These are phyloP conservation scores for Leishmania gerbilli DNA, from an alignment of 208 protist genomes.

Conservation along the genomic window DNA sequence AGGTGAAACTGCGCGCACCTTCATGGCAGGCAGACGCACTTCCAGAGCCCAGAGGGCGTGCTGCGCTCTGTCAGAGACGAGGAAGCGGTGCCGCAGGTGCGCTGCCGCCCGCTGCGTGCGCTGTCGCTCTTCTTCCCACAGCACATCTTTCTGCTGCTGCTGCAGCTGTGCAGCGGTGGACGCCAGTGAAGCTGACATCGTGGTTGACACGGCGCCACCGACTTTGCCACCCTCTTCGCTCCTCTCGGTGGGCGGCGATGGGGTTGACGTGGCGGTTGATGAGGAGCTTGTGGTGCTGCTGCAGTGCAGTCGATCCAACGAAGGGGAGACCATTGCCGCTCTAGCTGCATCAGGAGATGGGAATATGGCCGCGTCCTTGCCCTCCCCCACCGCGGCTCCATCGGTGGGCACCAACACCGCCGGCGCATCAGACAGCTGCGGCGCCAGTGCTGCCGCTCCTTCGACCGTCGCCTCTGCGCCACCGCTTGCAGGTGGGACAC, in stretches of 20 bases:
- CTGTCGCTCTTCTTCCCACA: slow-evolving; percentile 34
- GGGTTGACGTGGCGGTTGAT: neutral
- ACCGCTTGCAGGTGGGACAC: neutral
- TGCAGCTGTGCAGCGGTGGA: neutral
- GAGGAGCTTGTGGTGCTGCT: slow-evolving; percentile 30
- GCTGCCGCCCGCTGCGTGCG: slow-evolving; percentile 12
- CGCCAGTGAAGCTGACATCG: neutral
- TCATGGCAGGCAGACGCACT: slow-evolving; percentile 30
- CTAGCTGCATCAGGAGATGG: neutral
- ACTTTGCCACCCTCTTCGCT: neutral
- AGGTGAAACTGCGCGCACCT: slow-evolving; percentile 26
- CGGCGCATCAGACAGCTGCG: neutral
- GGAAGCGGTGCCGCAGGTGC: slow-evolving; percentile 45
- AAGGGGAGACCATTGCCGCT: slow-evolving; percentile 14
- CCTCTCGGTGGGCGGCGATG: slow-evolving; percentile 4
- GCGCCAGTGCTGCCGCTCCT: neutral
- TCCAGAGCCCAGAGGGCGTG: slow-evolving; percentile 75
- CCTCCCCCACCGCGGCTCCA: neutral
- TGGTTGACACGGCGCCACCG: neutral
- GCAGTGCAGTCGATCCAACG: slow-evolving; percentile 27
- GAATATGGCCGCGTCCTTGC: neutral
- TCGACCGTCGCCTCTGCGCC: neutral
- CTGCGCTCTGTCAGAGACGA: slow-evolving; percentile 44
- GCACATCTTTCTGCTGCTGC: neutral
- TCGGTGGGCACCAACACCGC: neutral